Percentiles rank a stretch among this genome's conserved stretches.
Evolutionary conservation across 768 basidiomycete species (phyloP).

Genomic region (Boletus tylopilopsis): DNA sequence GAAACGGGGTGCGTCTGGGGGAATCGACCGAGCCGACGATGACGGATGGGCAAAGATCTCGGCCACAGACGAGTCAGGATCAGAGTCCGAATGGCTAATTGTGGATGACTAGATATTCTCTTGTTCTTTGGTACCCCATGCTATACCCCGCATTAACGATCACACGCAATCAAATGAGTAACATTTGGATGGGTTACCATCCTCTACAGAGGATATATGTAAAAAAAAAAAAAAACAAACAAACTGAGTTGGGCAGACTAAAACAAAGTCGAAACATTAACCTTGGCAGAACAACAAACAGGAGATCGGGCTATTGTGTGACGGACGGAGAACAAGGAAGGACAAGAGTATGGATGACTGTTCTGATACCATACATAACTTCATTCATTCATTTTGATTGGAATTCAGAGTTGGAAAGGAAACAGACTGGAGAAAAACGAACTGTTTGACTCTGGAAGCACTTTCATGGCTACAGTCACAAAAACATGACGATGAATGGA

Average conservation of each 20-base stretch:
- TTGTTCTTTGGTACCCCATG: slow-evolving; percentile 16
- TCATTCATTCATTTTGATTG: slow-evolving; percentile 31
- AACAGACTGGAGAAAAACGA: slow-evolving; percentile 18
- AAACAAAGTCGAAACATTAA: slow-evolving; percentile 22
- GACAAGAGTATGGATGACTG: slow-evolving; percentile 29
- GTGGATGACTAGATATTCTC: slow-evolving; percentile 42
- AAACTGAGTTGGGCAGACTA: slow-evolving; percentile 15
- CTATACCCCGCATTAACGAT: slow-evolving; percentile 18
- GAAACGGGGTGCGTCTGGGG: slow-evolving; percentile 44
- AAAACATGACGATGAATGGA: slow-evolving; percentile 24
- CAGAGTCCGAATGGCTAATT: slow-evolving; percentile 91
- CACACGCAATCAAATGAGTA: slow-evolving; percentile 15
- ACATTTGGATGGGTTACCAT: slow-evolving; percentile 28
- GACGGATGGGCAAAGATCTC: slow-evolving; percentile 77
- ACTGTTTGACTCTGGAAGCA: slow-evolving; percentile 17
- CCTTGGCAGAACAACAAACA: slow-evolving; percentile 26
- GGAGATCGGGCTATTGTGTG: slow-evolving; percentile 11
- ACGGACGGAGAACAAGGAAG: slow-evolving; percentile 23
- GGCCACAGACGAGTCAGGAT: slow-evolving; percentile 63
- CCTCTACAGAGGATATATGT: slow-evolving; percentile 33
- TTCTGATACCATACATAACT: slow-evolving; percentile 33
- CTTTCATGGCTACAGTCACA: slow-evolving; percentile 34
- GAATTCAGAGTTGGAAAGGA: slow-evolving; percentile 26
- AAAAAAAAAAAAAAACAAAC: too few species aligned
- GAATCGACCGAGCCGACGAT: slow-evolving; percentile 32